Base-by-base conservation (phyloP, 169 alveolate species). In the Sarcocystis neurona region DNA sequence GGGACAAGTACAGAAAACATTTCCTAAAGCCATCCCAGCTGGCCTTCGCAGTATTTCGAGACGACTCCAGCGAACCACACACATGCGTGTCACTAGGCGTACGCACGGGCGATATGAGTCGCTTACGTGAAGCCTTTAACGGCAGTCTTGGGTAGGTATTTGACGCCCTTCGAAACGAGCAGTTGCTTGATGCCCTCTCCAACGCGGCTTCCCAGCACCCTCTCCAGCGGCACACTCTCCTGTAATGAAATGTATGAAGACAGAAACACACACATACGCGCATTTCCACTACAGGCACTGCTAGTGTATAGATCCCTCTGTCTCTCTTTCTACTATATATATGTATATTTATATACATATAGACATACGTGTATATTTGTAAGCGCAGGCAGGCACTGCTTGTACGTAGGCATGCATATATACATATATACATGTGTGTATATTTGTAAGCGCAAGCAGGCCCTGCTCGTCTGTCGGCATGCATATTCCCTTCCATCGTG, bases 161-260 rank as follows among this genome's bases (percentile, higher is more conserved):
- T 47, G 46, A 77, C 93, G 53, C 89, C 87, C 34, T 87, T 85
- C 63, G 37, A 47, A 27, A 30, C 70, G 50, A 90, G 53, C 39
- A 90, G 44, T 20, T 86, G n/a, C 68, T 79, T 79, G 74, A 90
- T 43, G 84, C 56, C 18, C 32, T 30, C 84, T 39, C 93, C 93
- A 3, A 90, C 89, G 53, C 79, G 88, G 43, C 0, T 6, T 1
- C 93, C 93, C 50, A 90, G 43, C 12, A 70, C 89, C 27, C 87
- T 32, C 50, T 90, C 89, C 41, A 90, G 86, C 30, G 93, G 93
- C 44, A 79, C 92, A 6, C 68, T 50, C 47, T 90, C 92, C 93
- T 87, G 79, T 5, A 58, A 32, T 46, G 32, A 23, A 84, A 10
- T 2, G 20, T 20, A 48, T 58, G 1, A 6, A 63, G 2, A 63